Evolutionary conservation across 192 early-diverging fungal species (phyloP).

Genomic region (Coemansia sp.): DNA sequence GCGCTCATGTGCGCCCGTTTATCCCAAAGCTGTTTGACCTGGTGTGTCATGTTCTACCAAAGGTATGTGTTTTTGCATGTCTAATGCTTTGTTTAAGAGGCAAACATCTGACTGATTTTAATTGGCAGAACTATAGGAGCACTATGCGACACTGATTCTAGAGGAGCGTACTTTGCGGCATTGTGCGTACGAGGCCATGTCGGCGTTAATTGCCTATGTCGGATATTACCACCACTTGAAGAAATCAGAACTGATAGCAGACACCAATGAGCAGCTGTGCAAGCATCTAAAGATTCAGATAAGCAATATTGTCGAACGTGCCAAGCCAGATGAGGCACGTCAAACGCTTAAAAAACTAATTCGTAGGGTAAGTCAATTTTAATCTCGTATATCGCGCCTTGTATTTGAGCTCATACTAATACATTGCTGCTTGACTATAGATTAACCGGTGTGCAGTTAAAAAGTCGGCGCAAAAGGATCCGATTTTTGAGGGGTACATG

Average conservation of each 20-base stretch:
- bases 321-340: neutral
- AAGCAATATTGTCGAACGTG: neutral
- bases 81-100: too few relatives aligned
- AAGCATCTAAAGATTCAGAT: neutral
- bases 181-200: slow-evolving; percentile 29
- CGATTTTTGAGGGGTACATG: slow-evolving; percentile 18
- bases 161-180: slow-evolving; percentile 17
- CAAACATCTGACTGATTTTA: too few relatives aligned
- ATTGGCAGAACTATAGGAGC: neutral
- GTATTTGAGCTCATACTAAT: neutral
- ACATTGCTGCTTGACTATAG: slow-evolving; percentile 10
- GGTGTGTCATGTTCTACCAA: slow-evolving; percentile 32
- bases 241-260: slow-evolving; percentile 22
- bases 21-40: slow-evolving; percentile 35
- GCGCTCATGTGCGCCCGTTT: slow-evolving; percentile 30
- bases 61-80: slow-evolving; percentile 11
- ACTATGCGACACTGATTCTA: slow-evolving; percentile 6
- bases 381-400: neutral
- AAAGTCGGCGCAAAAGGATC: slow-evolving; percentile 7
- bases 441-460: slow-evolving; percentile 23
- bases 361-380: slow-evolving; percentile 7
- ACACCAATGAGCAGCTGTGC: neutral
- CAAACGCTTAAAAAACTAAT: neutral
- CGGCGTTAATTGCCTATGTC: slow-evolving; percentile 24
- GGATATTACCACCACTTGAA: slow-evolving; percentile 41